Percentiles rank a stretch among this genome's conserved stretches.
Evolutionary conservation across 140 eudicot species (phyloP).

Genomic region (Ambrosia hybrid): DNA sequence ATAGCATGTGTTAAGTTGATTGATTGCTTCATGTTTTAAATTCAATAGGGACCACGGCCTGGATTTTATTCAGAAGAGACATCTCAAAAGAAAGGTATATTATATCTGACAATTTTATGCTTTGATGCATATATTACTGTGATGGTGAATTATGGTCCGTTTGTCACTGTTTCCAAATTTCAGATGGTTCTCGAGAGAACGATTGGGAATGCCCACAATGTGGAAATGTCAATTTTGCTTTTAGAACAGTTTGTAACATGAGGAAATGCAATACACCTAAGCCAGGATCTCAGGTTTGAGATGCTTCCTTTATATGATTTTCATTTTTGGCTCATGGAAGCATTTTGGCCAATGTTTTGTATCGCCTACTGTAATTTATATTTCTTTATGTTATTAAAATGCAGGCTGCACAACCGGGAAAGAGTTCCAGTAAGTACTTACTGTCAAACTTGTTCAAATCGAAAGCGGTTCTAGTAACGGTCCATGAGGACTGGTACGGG

Average conservation of each 20-base stretch:
- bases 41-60: constrained; percentile 71
- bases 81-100: constrained; percentile 48
- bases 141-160: background rate
- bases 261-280: constrained; percentile 94
- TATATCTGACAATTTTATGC: background rate
- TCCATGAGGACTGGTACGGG: background rate
- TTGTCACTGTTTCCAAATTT: constrained; percentile 1
- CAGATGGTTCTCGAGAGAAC: constrained; percentile 86
- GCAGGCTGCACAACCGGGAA: constrained; percentile 60
- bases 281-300: constrained; percentile 79
- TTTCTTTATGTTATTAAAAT: constrained; percentile 10
- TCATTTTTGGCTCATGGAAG: constrained; percentile 10
- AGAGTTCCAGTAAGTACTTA: constrained; percentile 70
- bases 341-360: background rate
- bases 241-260: constrained; percentile 96
- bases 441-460: background rate
- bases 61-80: constrained; percentile 70
- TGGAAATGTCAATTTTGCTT: constrained; percentile 92
- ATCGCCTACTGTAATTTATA: constrained; percentile 1
- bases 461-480: background rate
- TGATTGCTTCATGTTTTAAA: constrained; percentile 13
- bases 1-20: constrained; percentile 10
- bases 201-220: constrained; percentile 97
- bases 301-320: background rate
- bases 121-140: constrained; percentile 3